phyloP scores from a whole-genome alignment of 2,329 filamentous ascomycete genomes.

The Penicillium hesseltinei region DNA sequence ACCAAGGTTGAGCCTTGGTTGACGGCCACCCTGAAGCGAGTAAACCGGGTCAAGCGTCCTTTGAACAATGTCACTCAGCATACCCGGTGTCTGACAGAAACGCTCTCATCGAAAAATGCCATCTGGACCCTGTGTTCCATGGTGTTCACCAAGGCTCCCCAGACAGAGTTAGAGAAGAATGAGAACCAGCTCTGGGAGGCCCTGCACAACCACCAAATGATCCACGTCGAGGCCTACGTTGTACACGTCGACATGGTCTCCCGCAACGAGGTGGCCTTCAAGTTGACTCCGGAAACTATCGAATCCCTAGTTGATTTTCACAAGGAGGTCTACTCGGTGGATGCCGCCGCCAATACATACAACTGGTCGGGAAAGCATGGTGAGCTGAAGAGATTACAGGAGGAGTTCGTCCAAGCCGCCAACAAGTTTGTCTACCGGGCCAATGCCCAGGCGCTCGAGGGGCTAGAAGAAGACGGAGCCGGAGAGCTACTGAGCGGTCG shows the following conservation, averaged over 20 bases:
- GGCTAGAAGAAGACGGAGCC: slow-evolving; percentile 91
- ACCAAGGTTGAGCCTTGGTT: slow-evolving; percentile 95
- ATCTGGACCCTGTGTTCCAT: slow-evolving; percentile 94
- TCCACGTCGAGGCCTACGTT: slow-evolving; percentile 95
- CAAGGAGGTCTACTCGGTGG: slow-evolving; percentile 89
- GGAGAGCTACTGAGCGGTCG: slow-evolving; percentile 89
- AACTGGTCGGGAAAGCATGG: slow-evolving; percentile 96
- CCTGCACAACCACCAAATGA: slow-evolving; percentile 86
- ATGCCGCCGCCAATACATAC: slow-evolving; percentile 84
- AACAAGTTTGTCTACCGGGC: slow-evolving; percentile 97
- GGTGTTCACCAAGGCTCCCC: slow-evolving; percentile 87
- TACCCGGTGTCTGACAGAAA: slow-evolving; percentile 92
- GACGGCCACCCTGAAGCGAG: slow-evolving; percentile 92
- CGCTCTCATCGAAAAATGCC: slow-evolving; percentile 80
- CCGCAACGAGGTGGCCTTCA: slow-evolving; percentile 96
- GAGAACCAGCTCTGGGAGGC: slow-evolving; percentile 79
- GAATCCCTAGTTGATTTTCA: slow-evolving; percentile 91
- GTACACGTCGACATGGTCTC: slow-evolving; percentile 99
- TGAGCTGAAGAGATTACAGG: slow-evolving; percentile 95
- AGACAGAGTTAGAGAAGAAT: slow-evolving; percentile 79
- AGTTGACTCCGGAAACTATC: slow-evolving; percentile 93
- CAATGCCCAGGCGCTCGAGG: slow-evolving; percentile 83
- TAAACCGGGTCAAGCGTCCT: slow-evolving; percentile 94
- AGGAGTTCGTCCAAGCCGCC: slow-evolving; percentile 92
- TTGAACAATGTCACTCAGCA: slow-evolving; percentile 97